Conservation (phyloP, 495 filamentous ascomycete species). For the Coniosporium apollinis region DNA sequence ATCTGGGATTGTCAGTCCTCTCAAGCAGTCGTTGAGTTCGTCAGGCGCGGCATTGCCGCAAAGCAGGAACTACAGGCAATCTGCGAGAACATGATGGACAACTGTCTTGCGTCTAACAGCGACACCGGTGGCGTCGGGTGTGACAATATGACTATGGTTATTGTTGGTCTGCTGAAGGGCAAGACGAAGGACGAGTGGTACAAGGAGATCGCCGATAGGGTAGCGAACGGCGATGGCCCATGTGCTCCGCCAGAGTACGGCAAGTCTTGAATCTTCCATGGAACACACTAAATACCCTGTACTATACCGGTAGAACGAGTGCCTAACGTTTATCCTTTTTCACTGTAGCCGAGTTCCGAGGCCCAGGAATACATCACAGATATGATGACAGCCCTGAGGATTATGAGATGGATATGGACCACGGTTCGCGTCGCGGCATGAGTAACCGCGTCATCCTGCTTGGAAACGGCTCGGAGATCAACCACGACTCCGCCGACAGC, state of each 20-base stretch:
- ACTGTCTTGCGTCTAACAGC: conserved; percentile 90
- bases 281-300: neutral
- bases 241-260: conserved; percentile 99
- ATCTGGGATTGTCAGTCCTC: conserved; percentile 99
- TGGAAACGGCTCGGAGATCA: conserved; percentile 80
- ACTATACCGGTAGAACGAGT: conserved; percentile 5
- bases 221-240: conserved; percentile 92
- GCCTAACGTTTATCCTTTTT: conserved; percentile 14
- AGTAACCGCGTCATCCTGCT: conserved; percentile 80
- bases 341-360: conserved; percentile 78
- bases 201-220: conserved; percentile 79
- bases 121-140: conserved; percentile 96
- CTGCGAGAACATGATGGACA: conserved; percentile 99
- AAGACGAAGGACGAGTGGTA: conserved; percentile 97
- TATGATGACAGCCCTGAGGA: conserved; percentile 87
- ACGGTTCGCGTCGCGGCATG: conserved; percentile 40
- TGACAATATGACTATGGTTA: conserved; percentile 98
- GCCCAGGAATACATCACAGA: conserved; percentile 75
- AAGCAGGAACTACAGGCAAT: conserved; percentile 87
- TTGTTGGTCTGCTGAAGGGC: conserved; percentile 77
- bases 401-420: conserved; percentile 69
- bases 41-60: conserved; percentile 83
- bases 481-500: conserved; percentile 70
- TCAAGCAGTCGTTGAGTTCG: conserved; percentile 92
- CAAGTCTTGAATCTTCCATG: conserved; percentile 44